phyloP scores from a whole-genome alignment of 208 protist genomes.

The Trichomonas vaginalis region DNA sequence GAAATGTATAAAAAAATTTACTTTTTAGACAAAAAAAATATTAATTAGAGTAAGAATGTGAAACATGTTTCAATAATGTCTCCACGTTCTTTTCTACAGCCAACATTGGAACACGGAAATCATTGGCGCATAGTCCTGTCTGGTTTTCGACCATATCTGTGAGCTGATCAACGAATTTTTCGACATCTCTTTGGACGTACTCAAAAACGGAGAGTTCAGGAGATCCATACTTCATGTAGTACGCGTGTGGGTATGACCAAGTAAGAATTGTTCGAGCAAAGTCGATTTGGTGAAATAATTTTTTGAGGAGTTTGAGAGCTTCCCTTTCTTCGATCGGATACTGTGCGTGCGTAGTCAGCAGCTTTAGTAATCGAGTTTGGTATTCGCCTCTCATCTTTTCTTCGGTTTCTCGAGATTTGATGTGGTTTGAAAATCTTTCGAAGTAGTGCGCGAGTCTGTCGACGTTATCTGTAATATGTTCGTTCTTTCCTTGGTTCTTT shows the following conservation, averaged over 20 bases:
- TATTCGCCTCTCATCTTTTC: not conserved
- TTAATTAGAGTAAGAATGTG: too few species aligned
- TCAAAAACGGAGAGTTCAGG: not conserved
- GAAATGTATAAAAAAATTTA: too few species aligned
- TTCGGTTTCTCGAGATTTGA: not conserved
- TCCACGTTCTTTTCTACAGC: not conserved
- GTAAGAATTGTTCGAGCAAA: not conserved
- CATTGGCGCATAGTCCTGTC: too few species aligned
- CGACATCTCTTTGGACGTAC: not conserved
- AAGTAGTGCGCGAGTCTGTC: not conserved
- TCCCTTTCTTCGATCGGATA: not conserved
- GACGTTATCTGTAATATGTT: not conserved
- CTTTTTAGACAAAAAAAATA: too few species aligned
- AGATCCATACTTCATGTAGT: not conserved
- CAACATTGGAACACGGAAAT: not conserved
- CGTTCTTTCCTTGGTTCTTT: not conserved
- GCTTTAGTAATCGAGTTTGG: not conserved
- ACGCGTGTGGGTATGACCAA: not conserved
- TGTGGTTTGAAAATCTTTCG: not conserved
- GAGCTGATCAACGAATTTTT: not conserved
- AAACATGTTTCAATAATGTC: not conserved
- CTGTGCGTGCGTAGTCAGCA: not conserved
- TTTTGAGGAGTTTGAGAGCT: not conserved
- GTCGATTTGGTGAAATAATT: not conserved
- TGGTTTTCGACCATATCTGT: not conserved